phyloP scores from a whole-genome alignment of 2,329 filamentous ascomycete genomes.

The Didymella segeticola region DNA sequence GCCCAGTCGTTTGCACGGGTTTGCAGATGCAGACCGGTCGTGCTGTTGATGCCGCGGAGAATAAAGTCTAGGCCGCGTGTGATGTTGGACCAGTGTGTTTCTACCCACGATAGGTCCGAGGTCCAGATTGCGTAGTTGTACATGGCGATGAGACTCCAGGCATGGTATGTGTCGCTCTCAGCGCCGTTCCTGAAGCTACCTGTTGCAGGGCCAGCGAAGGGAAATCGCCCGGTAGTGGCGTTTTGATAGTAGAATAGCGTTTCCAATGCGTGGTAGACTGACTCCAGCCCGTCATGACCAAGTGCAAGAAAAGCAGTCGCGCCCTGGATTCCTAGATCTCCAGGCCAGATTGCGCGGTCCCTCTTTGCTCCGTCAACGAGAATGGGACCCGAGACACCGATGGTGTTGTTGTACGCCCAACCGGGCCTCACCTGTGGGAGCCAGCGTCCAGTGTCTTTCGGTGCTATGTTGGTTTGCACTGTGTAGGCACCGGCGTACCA shows the following conservation, averaged over 20 bases:
- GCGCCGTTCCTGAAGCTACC: conserved; percentile 14
- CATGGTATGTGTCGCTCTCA: conserved; percentile 32
- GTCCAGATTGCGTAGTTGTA: conserved; percentile 29
- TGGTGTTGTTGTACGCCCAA: conserved; percentile 47
- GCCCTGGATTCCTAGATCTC: conserved; percentile 28
- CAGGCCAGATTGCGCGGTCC: conserved; percentile 48
- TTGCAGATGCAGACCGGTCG: conserved; percentile 23
- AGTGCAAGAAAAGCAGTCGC: conserved; percentile 11
- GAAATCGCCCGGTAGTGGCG: conserved; percentile 23
- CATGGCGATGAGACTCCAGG: conserved; percentile 30
- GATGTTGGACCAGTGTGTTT: conserved; percentile 22
- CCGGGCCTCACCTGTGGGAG: conserved; percentile 27
- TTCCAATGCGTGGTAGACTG: conserved; percentile 24
- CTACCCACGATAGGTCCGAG: conserved; percentile 19
- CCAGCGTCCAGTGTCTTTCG: conserved; percentile 43
- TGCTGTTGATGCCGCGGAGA: conserved; percentile 11
- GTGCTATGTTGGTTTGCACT: conserved; percentile 47
- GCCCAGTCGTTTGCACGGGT: conserved; percentile 40
- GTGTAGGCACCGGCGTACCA: conserved; percentile 61
- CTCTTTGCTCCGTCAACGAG: conserved; percentile 51
- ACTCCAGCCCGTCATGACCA: conserved; percentile 18
- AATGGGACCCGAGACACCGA: conserved; percentile 43
- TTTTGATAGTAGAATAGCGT: conserved; percentile 33
- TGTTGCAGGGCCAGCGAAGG: conserved; percentile 25
- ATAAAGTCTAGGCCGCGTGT: conserved; percentile 25